Evolutionary conservation across 2,329 filamentous ascomycete genomes (phyloP), one percentile per base, ranked within the genome.

Genomic region (Hypoxylon sp.): DNA sequence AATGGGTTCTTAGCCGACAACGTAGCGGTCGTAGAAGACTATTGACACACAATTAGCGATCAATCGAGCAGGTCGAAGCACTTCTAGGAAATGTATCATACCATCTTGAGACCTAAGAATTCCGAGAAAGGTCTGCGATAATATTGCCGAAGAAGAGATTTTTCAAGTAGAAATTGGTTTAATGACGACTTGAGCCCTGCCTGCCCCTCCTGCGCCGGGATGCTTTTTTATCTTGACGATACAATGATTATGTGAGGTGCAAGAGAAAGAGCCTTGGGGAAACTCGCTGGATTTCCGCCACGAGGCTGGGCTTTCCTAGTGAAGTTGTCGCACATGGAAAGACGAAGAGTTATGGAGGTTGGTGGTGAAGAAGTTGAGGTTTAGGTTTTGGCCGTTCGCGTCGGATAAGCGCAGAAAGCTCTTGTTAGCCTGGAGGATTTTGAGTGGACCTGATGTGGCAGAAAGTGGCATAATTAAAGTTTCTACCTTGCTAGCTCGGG

Each of bases 1-100:
- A 97, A 97, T 59, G 81, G 76, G 73, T 89, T 83, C 72, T 83
- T 86, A 66, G 80, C 75, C 56, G 88, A 84, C 65, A 86, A 89
- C 44, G 88, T 78, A 45, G 87, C 88, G 55, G 89, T 90, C 63
- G 88, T 78, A 56, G 88, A 86, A 64, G 89, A 91, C n/a, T n/a
- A n/a, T n/a, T n/a, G n/a, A n/a, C n/a, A n/a, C n/a, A n/a, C n/a
- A n/a, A n/a, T n/a, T n/a, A n/a, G n/a, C n/a, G n/a, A n/a, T n/a
- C n/a, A n/a, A n/a, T n/a, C n/a, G n/a, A n/a, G n/a, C n/a, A n/a
- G n/a, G n/a, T n/a, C n/a, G n/a, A n/a, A n/a, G n/a, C n/a, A n/a
- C n/a, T n/a, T n/a, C n/a, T n/a, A n/a, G n/a, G n/a, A n/a, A 20
- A 26, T 5, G 11, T n/a, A 25, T 6, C 59, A n/a, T 61, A 63